Evolutionary conservation across 805 yeast species (phyloP), one percentile per base, ranked within the genome.

Genomic region (Maudiozyma barnettii): DNA sequence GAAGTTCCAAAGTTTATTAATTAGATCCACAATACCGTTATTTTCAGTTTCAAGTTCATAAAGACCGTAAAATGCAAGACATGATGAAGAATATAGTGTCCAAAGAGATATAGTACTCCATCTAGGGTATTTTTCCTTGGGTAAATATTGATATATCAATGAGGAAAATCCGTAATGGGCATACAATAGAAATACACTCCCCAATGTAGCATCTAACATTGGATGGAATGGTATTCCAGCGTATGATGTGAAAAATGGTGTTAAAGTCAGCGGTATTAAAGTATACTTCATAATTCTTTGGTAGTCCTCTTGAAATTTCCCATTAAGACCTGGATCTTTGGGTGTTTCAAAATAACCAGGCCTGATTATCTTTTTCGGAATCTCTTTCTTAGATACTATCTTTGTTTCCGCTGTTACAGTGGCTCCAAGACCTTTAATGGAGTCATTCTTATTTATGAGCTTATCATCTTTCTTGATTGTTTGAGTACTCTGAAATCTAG

Each of bases 61-160:
- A 41, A 84, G 62, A 48, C 95, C 95, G 63, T 82, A 85, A 20
- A 79, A 76, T 16, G 82, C 78, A 38, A 83, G 66, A 22, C 75
- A 73, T 21, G 86, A 73, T 41, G 93, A 91, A 22, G 79, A 62
- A 36, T 79, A 71, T 59, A 85, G 71, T 43, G 80, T 59, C 54
- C 74, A 73, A 75, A 77, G 76, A 48, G 86, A 84, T 49, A 63
- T 64, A 49, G 69, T 72, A 66, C 83, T 86, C 74, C 76, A 74
- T 31, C 71, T 53, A 14, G 90, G 89, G 58, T 76, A 85, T 33
- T 80, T 85, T 69, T 91, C 77, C 60, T 70, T 69, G 45, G 91
- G 93, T 46, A 85, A 81, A 67, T 84, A 83, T 65, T 85, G 93
- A 48, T 76, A 76, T 56, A 85, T 84, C 72, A 93, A 83, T 39